Evolutionary conservation across 169 alveolate species (phyloP), one percentile per base, ranked within the genome.

Genomic region (Cryptosporidium meleagridis): DNA sequence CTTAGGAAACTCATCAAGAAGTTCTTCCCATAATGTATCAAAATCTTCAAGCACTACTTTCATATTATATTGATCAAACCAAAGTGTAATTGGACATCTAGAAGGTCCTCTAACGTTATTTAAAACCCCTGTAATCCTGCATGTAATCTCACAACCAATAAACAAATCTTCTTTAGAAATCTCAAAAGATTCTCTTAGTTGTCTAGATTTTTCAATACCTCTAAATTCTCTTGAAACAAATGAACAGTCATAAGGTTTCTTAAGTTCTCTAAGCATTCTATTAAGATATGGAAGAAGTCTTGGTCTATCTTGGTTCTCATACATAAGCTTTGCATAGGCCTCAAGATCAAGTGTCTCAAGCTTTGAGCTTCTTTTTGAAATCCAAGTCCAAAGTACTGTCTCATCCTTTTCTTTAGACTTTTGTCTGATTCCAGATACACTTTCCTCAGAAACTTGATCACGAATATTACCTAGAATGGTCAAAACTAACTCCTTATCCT

Each of bases 311-410:
- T 61, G 89, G 59, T 51, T 70, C 44, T 51, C 91, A 59, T 85
- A 91, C 85, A 70, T 72, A 37, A 91, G 70, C 85, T 93, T 62
- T 59, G 91, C 84, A 51, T 93, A 91, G 0, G 80, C 67, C 16
- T 93, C 95, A 4, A 91, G 39, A 65, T 94, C 95, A 16, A 84
- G 93, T 70, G 85, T 85, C 53, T 80, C 91, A 61, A 93, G 80
- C 68, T 68, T 86, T 45, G 33, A 86, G 29, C 51, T 67, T 59
- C 93, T 48, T 72, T 35, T 61, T 89, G 93, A 45, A 75, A 91
- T 85, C 93, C 92, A 59, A 91, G 87, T 70, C 71, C 85, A 72
- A 53, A 45, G 72, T 5, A 91, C 26, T 21, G 80, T 26, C 31
- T 91, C 48, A 53, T 80, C 75, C 37, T 33, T 73, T 35, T 55